phyloP scores from a whole-genome alignment of 177 flowering plant species.

The Vitis hybrid region DNA sequence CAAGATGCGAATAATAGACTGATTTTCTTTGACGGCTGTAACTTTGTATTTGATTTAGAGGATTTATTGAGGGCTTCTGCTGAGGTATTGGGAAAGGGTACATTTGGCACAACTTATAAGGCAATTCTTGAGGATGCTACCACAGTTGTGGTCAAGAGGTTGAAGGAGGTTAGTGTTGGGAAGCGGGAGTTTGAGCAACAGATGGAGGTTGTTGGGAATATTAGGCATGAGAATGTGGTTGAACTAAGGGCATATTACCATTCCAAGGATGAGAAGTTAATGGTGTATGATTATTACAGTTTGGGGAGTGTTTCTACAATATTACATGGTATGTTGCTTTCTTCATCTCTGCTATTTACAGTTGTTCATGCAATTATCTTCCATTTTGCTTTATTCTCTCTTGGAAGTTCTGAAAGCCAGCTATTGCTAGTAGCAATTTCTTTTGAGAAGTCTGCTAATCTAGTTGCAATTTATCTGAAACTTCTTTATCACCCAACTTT shows the following conservation, averaged over 20 bases:
- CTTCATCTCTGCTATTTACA: background rate
- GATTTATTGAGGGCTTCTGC: conserved; percentile 94
- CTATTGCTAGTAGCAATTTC: background rate
- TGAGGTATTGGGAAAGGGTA: conserved; percentile 90
- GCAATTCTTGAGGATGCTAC: conserved; percentile 83
- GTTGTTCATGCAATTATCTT: background rate
- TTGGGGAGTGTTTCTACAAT: conserved; percentile 74
- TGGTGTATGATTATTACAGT: conserved; percentile 75
- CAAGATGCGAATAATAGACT: conserved; percentile 70
- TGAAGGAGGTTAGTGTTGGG: conserved; percentile 80
- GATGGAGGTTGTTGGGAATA: conserved; percentile 82
- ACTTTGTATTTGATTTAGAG: conserved; percentile 81
- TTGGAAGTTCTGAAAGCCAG: background rate
- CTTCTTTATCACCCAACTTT: no score
- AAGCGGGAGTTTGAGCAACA: conserved; percentile 89
- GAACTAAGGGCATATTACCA: conserved; percentile 77
- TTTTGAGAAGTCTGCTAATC: no score
- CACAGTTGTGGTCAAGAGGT: conserved; percentile 82
- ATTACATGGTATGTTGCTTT: conserved; percentile 63
- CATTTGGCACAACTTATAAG: conserved; percentile 77
- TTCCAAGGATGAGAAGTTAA: conserved; percentile 88
- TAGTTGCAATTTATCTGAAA: no score
- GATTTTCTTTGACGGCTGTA: conserved; percentile 86
- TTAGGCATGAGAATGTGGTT: conserved; percentile 75
- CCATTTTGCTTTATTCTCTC: background rate